Percentiles rank a stretch among this genome's conserved stretches.
phyloP scores from a whole-genome alignment of 2,329 filamentous ascomycete genomes.

The Phyllosticta ampelicida region DNA sequence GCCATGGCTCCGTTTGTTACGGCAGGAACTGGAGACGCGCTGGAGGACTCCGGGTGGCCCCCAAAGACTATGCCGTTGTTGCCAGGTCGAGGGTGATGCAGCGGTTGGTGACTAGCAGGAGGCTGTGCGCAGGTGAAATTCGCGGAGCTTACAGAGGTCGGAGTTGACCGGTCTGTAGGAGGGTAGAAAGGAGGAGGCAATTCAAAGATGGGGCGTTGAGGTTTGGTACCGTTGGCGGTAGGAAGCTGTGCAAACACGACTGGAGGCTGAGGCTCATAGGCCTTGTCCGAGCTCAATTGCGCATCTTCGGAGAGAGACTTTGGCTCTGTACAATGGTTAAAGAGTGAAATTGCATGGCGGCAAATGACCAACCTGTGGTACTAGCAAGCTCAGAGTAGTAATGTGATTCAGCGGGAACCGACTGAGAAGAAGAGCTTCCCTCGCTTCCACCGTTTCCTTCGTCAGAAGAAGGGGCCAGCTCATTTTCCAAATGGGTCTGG shows the following conservation, averaged over 20 bases:
- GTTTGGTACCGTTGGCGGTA: conserved; percentile 22
- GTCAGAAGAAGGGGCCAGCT: neutral
- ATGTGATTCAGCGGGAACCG: neutral
- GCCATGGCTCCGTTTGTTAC: conserved; percentile 13
- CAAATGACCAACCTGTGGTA: neutral
- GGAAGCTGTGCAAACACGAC: conserved; percentile 30
- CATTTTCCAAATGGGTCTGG: neutral
- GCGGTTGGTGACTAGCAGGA: neutral
- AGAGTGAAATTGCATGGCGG: neutral
- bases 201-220: conserved; percentile 15
- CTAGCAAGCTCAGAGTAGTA: neutral
- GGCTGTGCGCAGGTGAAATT: conserved; percentile 8
- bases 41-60: conserved; percentile 26
- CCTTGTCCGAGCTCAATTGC: conserved; percentile 30
- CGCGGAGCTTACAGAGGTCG: conserved; percentile 17
- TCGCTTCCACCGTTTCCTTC: neutral
- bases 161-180: conserved; percentile 17
- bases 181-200: conserved; percentile 29
- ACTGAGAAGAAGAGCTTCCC: neutral
- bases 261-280: conserved; percentile 17
- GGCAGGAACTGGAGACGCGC: conserved; percentile 28
- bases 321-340: neutral
- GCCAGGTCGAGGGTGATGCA: conserved; percentile 11
- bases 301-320: conserved; percentile 6
- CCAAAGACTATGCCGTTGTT: conserved; percentile 29